Evolutionary conservation across 2,329 filamentous ascomycete genomes (phyloP), one percentile per base, ranked within the genome.

Genomic region (Hypomyces perniciosus): DNA sequence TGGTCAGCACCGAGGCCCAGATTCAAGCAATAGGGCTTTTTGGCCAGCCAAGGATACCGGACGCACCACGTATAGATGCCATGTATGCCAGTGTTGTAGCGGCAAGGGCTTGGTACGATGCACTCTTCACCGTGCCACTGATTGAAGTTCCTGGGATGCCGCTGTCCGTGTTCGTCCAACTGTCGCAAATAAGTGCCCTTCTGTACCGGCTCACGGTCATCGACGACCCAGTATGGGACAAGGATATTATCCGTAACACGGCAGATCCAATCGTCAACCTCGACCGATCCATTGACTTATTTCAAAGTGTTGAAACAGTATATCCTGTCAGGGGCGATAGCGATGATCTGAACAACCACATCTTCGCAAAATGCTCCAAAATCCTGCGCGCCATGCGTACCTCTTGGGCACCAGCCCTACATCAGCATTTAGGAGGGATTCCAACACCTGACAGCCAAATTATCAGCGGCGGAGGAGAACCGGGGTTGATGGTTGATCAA

Each of bases 221-320:
- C 4, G 69, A 73, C 6, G 66, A 69, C 12, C 67, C 68, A 2
- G 66, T 61, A 5, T 75, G 71, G 72, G 71, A 75, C 50, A 68
- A 65, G 48, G 62, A 65, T 4, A 52, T 65, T 1, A 61, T 73
- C 5, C 63, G 63, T 10, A 59, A 60, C 26, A 69, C 65, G 2
- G 67, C 60, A 4, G 66, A 74, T 43, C 57, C 72, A 0, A 57
- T 70, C 2, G 48, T 53, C 6, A 56, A 71, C n/a, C 53, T 72
- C 4, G 66, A 71, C 38, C 62, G 63, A 41, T 59, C 61, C 4
- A 62, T 66, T 40, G 62, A 67, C n/a, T 44, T 62, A n/a, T 67
- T 70, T 33, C 53, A 56, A 20, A 58, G 58, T 13, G 44, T 66
- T 6, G 56, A 58, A 10, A 51, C 55, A 2, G 52, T 58, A 6